Evolutionary conservation across 2,329 filamentous ascomycete species (phyloP).

Genomic region (Sclerotinia minor): DNA sequence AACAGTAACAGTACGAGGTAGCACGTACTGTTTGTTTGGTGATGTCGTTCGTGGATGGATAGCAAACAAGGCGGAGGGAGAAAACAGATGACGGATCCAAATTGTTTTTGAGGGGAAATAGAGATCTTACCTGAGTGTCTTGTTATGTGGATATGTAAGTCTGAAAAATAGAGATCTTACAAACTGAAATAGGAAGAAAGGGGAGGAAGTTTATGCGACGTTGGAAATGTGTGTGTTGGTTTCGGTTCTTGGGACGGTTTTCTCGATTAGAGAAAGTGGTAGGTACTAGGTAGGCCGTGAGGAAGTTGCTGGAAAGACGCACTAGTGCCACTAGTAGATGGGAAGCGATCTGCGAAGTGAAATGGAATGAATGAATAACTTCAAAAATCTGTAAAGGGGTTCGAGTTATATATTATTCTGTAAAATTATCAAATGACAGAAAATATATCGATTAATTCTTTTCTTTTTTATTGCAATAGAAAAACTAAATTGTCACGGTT

Average conservation of each 20-base stretch:
- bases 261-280: conserved; percentile 20
- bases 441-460: background rate
- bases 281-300: conserved; percentile 1
- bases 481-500: background rate
- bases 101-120: conserved; percentile 13
- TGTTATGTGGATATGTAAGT: conserved; percentile 1
- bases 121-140: conserved; percentile 22
- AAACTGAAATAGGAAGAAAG: conserved; percentile 15
- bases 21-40: background rate
- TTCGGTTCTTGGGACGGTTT: conserved; percentile 19
- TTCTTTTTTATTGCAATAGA: background rate
- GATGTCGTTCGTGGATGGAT: conserved; percentile 8
- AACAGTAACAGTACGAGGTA: background rate
- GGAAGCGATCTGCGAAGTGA: conserved; percentile 22
- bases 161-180: conserved; percentile 9
- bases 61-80: conserved; percentile 21
- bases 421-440: background rate
- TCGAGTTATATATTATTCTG: conserved; percentile 6
- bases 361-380: conserved; percentile 1
- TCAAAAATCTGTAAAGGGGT: conserved; percentile 5
- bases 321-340: conserved; percentile 25
- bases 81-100: conserved; percentile 17
- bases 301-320: conserved; percentile 24
- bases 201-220: conserved; percentile 19
- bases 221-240: conserved; percentile 5